These are phyloP conservation scores for Lasiosphaeria miniovina DNA, from an alignment of 495 filamentous ascomycete genomes.

Conservation along the genomic window DNA sequence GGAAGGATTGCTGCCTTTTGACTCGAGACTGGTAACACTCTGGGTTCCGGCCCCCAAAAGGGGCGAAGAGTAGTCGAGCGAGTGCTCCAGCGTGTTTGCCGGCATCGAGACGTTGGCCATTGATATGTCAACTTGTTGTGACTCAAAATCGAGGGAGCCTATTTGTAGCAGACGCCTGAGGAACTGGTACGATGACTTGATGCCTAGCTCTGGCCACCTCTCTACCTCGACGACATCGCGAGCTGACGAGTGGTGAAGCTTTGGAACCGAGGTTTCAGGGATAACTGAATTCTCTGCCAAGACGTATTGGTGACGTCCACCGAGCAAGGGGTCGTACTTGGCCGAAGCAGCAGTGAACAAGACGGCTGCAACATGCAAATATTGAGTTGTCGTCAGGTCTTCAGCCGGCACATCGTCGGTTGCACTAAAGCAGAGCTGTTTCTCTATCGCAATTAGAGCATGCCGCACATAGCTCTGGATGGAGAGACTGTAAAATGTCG, in stretches of 20 bases:
- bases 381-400: conserved; percentile 26
- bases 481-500: conserved; percentile 36
- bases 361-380: conserved; percentile 27
- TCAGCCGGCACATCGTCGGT: conserved; percentile 26
- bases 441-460: conserved; percentile 30
- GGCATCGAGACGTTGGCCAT: background rate
- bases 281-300: conserved; percentile 29
- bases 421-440: conserved; percentile 23
- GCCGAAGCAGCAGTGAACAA: conserved; percentile 31
- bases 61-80: too few species aligned
- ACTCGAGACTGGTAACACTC: too few species aligned
- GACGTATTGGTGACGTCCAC: conserved; percentile 27
- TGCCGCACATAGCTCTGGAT: conserved; percentile 37
- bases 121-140: conserved; percentile 3
- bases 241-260: conserved; percentile 27
- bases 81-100: too few species aligned
- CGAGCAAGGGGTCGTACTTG: conserved; percentile 32
- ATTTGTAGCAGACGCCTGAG: conserved; percentile 29
- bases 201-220: conserved; percentile 27
- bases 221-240: conserved; percentile 27
- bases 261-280: conserved; percentile 26
- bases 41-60: too few species aligned
- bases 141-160: conserved; percentile 30
- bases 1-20: background rate
- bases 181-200: conserved; percentile 30